Conservation (phyloP, 331 rosid species). For the Malus hybrid region DNA sequence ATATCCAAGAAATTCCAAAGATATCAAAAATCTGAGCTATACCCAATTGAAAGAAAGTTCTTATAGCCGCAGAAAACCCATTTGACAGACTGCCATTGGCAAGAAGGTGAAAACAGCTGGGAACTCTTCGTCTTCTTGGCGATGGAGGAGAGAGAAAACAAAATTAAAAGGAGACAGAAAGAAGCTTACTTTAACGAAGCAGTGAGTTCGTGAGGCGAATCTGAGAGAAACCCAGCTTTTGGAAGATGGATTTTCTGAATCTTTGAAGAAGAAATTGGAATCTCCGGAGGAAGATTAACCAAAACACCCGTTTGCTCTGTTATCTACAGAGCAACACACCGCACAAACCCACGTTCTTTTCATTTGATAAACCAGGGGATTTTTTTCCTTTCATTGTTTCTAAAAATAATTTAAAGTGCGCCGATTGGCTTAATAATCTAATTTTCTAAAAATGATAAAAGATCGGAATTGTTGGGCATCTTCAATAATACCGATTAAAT, state of each 20-base stretch:
- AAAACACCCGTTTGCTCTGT: conserved; percentile 21
- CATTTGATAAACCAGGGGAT: conserved; percentile 5
- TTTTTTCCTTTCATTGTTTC: not conserved
- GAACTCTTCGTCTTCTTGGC: not conserved
- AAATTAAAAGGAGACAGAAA: not conserved
- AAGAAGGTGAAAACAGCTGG: not conserved
- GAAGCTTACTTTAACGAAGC: conserved; percentile 5
- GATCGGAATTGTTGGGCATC: too few species aligned
- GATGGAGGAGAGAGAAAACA: not conserved
- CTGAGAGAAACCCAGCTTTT: not conserved
- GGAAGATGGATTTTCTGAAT: conserved; percentile 8
- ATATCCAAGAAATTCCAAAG: not conserved
- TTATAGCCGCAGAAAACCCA: conserved; percentile 17
- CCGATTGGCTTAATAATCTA: too few species aligned
- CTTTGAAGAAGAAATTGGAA: conserved; percentile 8
- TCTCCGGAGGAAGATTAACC: conserved; percentile 3
- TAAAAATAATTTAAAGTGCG: not conserved
- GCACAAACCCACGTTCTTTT: conserved; percentile 1
- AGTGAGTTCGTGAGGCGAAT: conserved; percentile 5
- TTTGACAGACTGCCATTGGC: not conserved
- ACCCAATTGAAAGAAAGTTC: conserved; percentile 9
- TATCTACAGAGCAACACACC: conserved; percentile 27
- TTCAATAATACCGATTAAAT: too few species aligned
- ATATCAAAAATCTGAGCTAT: not conserved
- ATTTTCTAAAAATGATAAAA: too few species aligned